Evolutionary conservation across 192 early-diverging fungal species (phyloP), one percentile per base, ranked within the genome.

Genomic region (Rhizophagus clarus): DNA sequence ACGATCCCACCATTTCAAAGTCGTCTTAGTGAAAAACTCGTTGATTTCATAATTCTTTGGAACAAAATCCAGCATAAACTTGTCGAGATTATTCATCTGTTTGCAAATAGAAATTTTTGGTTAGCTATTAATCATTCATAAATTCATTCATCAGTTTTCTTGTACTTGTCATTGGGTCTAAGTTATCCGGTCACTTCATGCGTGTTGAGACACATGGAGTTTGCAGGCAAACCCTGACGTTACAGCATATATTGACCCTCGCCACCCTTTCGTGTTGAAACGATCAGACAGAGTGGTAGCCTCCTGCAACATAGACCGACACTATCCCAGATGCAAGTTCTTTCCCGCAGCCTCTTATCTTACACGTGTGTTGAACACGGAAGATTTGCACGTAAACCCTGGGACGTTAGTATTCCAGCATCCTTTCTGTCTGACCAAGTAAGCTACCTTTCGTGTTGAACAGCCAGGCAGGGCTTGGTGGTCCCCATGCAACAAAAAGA

Each of bases 351-450:
- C 4, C 72, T 74, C 72, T 74, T 73, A 0, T 74, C 45, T 51
- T 74, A 74, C 61, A 76, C 32, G 61, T 63, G 61, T 63, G 61
- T 61, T 76, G 61, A 76, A 62, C 24, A 76, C 32, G 4, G 72
- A 74, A 74, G 47, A 60, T 74, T 74, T 74, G 72, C 72, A 74
- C 11, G 61, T 76, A 76, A 76, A 76, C 74, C 61, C 61, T 76
- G 61, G 34, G 12, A 4, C 34, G 20, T 76, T 76, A 72, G 12
- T 2, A 34, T 5, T 9, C 26, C 72, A 73, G 47, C 45, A 73
- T 73, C 49, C 26, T 31, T 12, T 73, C 72, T 69, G 67, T 68
- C 66, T 5, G 71, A 72, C 71, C 45, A 49, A 72, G 67, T 2
- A 22, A 3, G 15, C 45, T 4, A 26, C 47, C 47, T 28, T 73